Evolutionary conservation across 352 stramenopile species (phyloP).

Genomic region (Phytophthora tubulina): DNA sequence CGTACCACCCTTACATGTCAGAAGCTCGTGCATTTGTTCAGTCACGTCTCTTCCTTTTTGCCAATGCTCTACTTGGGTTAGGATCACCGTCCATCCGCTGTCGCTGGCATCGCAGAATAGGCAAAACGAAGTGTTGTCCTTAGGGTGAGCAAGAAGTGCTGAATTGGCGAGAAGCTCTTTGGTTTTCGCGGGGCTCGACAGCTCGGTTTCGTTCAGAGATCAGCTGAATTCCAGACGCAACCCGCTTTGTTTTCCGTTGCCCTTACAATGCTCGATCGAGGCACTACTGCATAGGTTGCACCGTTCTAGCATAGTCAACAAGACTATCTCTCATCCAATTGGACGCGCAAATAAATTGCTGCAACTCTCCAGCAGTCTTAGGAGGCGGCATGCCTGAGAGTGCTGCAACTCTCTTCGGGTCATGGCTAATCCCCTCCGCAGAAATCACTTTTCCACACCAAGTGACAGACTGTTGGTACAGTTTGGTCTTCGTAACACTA

Average conservation of each 20-base stretch:
- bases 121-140: background rate
- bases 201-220: background rate
- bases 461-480: background rate
- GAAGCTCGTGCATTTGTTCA: background rate
- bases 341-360: background rate
- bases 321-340: conserved; percentile 8
- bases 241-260: conserved; percentile 6
- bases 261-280: background rate
- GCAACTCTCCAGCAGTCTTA: background rate
- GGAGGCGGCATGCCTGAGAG: conserved; percentile 5
- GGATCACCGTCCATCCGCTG: background rate
- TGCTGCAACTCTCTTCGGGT: background rate
- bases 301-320: conserved; percentile 5
- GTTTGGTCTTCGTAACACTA: background rate
- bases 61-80: background rate
- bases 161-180: background rate
- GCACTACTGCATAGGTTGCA: conserved; percentile 13
- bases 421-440: background rate
- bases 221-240: background rate
- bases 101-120: conserved; percentile 1
- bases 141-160: background rate
- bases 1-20: background rate
- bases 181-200: background rate
- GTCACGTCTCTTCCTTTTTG: background rate
- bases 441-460: conserved; percentile 1